Conservation (phyloP, 305 asterid species). For the Ruellia speciosa region DNA sequence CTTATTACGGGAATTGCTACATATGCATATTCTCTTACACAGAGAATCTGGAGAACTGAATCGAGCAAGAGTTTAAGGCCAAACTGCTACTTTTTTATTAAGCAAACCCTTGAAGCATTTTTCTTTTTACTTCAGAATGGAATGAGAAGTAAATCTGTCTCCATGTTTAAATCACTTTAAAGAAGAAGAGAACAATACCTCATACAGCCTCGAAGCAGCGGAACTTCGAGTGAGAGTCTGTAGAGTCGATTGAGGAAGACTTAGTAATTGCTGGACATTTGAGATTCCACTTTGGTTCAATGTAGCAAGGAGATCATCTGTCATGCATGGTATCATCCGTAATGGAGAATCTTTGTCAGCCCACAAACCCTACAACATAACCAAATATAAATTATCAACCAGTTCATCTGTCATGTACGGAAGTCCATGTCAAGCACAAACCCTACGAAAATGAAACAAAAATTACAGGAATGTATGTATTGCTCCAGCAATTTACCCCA, state of each 20-base stretch:
- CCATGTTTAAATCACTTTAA: slow-evolving; percentile 13
- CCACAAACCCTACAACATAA: slow-evolving; percentile 70
- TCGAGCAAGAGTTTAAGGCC: neutral
- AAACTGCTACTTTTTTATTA: too few species aligned
- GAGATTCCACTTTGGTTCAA: slow-evolving; percentile 53
- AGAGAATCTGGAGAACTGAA: too few species aligned
- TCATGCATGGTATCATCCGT: slow-evolving; percentile 88
- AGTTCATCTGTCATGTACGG: too few species aligned
- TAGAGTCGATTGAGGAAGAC: slow-evolving; percentile 36
- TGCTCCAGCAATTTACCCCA: too few species aligned
- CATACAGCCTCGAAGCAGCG: slow-evolving; percentile 47
- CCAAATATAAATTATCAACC: neutral
- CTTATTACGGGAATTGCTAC: too few species aligned
- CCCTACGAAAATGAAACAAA: too few species aligned
- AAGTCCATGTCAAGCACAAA: too few species aligned
- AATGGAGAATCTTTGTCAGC: slow-evolving; percentile 53
- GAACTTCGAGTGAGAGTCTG: slow-evolving; percentile 43
- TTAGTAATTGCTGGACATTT: slow-evolving; percentile 61
- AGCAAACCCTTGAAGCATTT: too few species aligned
- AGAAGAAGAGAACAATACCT: slow-evolving; percentile 41
- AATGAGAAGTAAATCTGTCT: neutral
- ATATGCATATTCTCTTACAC: too few species aligned
- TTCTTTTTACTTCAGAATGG: neutral
- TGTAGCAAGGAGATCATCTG: slow-evolving; percentile 51
- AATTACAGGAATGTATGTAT: too few species aligned